Conservation (phyloP, 169 alveolate genomes). For the Cryptosporidium xiaoi region DNA sequence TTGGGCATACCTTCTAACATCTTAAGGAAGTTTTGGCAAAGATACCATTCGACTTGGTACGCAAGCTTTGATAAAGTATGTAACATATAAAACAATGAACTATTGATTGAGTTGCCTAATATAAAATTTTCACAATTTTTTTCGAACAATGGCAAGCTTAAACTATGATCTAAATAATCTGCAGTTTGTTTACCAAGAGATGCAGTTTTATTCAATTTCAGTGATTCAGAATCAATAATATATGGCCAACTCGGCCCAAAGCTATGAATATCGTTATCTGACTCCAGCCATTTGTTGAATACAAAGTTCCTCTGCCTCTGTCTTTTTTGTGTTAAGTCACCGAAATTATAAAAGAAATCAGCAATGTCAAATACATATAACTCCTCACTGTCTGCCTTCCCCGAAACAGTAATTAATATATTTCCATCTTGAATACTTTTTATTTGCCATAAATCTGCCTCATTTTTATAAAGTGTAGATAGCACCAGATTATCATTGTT, state of each 20-base stretch:
- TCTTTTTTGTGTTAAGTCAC: constrained; percentile 20
- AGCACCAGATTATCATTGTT: constrained; percentile 24
- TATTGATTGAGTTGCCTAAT: not conserved
- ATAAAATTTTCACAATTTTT: not conserved
- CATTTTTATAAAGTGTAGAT: constrained; percentile 34
- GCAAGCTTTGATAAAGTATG: constrained; percentile 19
- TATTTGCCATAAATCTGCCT: constrained; percentile 45
- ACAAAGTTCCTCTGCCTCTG: constrained; percentile 15
- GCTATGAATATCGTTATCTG: not conserved
- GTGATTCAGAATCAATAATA: not conserved
- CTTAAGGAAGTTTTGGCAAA: constrained; percentile 33
- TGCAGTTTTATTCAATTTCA: not conserved
- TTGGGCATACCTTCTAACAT: constrained; percentile 28
- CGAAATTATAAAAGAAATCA: constrained; percentile 60
- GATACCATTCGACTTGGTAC: constrained; percentile 62
- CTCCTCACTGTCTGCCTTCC: constrained; percentile 59
- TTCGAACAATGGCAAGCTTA: not conserved
- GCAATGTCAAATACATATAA: constrained; percentile 25
- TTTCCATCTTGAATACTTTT: constrained; percentile 67
- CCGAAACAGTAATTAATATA: constrained; percentile 40
- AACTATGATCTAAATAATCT: not conserved
- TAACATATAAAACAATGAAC: constrained; percentile 18
- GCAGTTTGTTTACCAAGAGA: too few relatives aligned
- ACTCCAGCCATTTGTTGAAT: constrained; percentile 33
- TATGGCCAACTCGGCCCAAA: constrained; percentile 69